Evolutionary conservation across 345 rosid genomes (phyloP).

Genomic region (thale cress (Arabidopsis thaliana)): TAIR10.1 NC_003076.8:22380001-22380500

Average conservation of each 20-base stretch:
- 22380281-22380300: conserved; percentile 40
- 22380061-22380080: conserved; percentile 11
- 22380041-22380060: not conserved
- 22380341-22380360: conserved; percentile 34
- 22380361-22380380: conserved; percentile 42
- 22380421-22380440: not conserved
- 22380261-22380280: conserved; percentile 26
- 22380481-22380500: too few relatives aligned
- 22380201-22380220: conserved; percentile 49
- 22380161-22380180: conserved; percentile 59
- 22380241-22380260: conserved; percentile 34
- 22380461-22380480: too few relatives aligned
- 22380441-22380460: not conserved
- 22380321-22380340: conserved; percentile 18
- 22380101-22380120: not conserved
- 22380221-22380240: conserved; percentile 46
- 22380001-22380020: conserved; percentile 23
- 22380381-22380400: conserved; percentile 19
- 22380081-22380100: not conserved
- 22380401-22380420: not conserved
- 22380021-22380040: conserved; percentile 36
- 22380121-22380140: conserved; percentile 42
- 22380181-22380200: conserved; percentile 53
- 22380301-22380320: conserved; percentile 34
- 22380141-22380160: conserved; percentile 38